Evolutionary conservation across 345 rosid species (phyloP).

Genomic region (Rhodamnia argentea): DNA sequence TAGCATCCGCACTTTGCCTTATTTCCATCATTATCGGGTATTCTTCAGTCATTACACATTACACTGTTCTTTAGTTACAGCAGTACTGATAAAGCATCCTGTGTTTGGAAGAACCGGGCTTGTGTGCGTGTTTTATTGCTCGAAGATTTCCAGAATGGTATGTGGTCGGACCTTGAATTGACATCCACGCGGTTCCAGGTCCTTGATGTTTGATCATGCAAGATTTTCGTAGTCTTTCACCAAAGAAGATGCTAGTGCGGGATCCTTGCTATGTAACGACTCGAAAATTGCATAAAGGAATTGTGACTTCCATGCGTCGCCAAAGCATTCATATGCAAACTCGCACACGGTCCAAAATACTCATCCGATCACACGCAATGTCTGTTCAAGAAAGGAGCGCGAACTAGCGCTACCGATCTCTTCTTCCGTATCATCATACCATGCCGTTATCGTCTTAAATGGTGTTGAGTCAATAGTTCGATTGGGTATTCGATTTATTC

Average conservation of each 20-base stretch:
- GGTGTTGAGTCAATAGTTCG: background rate
- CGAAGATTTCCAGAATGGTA: background rate
- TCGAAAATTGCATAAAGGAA: background rate
- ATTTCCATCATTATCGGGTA: background rate
- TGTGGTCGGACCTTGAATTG: background rate
- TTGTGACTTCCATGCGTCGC: background rate
- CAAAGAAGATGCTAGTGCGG: background rate
- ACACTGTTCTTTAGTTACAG: background rate
- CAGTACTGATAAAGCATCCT: background rate
- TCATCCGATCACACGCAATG: background rate
- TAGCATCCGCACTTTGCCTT: background rate
- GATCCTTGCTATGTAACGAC: background rate
- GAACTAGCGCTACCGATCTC: background rate
- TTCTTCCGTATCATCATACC: background rate
- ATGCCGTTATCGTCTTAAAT: too few relatives aligned
- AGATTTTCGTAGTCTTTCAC: background rate
- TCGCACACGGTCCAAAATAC: background rate
- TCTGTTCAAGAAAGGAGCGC: background rate
- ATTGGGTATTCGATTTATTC: too few relatives aligned
- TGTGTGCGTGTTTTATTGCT: background rate
- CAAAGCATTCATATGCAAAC: background rate
- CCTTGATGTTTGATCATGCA: background rate
- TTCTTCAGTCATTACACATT: background rate
- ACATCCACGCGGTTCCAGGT: background rate
- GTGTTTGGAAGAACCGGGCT: background rate